phyloP scores from a whole-genome alignment of 1,139 yeast genomes.

The Pneumocystis jirovecii region DNA sequence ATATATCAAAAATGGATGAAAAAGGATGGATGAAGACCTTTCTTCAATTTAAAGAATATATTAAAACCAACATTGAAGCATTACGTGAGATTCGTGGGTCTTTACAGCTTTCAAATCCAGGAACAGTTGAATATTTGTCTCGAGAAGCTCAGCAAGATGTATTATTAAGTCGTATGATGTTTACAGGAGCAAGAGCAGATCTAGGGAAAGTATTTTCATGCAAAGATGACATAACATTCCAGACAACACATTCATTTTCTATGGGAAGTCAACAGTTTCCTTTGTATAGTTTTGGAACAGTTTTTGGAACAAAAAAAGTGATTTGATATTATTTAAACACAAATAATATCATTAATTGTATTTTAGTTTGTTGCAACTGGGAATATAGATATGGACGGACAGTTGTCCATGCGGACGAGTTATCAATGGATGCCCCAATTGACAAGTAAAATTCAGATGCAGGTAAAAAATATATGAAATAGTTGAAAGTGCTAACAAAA shows the following conservation, averaged over 20 bases:
- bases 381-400: conserved; percentile 34
- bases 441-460: conserved; percentile 74
- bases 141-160: conserved; percentile 92
- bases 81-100: conserved; percentile 44
- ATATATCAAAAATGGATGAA: neutral
- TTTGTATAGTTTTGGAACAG: conserved; percentile 80
- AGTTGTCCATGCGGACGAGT: conserved; percentile 79
- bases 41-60: neutral
- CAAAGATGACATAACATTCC: conserved; percentile 78
- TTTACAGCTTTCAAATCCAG: conserved; percentile 77
- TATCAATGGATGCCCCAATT: conserved; percentile 77
- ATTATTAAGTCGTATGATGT: conserved; percentile 73
- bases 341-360: conserved; percentile 28
- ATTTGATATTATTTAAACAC: conserved; percentile 30
- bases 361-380: conserved; percentile 10
- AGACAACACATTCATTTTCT: conserved; percentile 86
- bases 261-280: conserved; percentile 73
- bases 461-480: conserved; percentile 36
- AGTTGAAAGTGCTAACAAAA: neutral
- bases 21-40: neutral
- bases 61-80: neutral
- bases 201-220: conserved; percentile 71
- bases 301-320: conserved; percentile 73
- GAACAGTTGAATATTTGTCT: conserved; percentile 83
- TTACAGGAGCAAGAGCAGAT: conserved; percentile 95